These are phyloP conservation scores for Xylaria flabelliformis DNA, from an alignment of 495 filamentous ascomycete genomes.

Conservation along the genomic window DNA sequence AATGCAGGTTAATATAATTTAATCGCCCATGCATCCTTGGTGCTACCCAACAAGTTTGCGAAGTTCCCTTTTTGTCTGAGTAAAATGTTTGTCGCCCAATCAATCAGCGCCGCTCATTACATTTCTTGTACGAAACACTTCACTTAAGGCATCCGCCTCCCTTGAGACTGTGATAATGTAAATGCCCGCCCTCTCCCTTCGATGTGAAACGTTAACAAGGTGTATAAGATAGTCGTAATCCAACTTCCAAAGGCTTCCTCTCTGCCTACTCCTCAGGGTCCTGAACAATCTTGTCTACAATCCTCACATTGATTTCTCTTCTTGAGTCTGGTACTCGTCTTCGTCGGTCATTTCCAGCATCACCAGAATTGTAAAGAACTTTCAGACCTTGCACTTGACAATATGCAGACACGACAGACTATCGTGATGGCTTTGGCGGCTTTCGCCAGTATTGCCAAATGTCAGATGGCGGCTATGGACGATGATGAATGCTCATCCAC, in stretches of 20 bases:
- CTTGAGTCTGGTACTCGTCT: conserved; percentile 26
- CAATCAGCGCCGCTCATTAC: neutral
- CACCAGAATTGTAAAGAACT: neutral
- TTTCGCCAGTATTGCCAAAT: conserved; percentile 59
- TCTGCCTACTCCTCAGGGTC: neutral
- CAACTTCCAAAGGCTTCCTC: neutral
- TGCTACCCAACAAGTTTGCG: neutral
- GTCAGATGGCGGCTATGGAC: conserved; percentile 63
- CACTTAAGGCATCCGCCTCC: neutral
- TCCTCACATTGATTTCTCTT: conserved; percentile 8
- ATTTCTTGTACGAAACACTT: neutral
- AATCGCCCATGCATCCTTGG: neutral
- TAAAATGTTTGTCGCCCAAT: neutral
- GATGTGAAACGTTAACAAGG: neutral
- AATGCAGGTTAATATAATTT: neutral
- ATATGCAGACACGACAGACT: conserved; percentile 54
- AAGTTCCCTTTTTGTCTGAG: conserved; percentile 12
- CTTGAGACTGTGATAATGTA: conserved; percentile 2
- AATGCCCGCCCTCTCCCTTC: neutral
- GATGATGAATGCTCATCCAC: conserved; percentile 1
- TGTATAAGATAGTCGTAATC: conserved; percentile 5
- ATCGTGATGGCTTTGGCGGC: conserved; percentile 32
- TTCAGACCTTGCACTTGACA: neutral
- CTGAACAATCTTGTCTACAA: neutral
- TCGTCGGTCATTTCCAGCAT: conserved; percentile 1